Conservation (phyloP, 805 yeast genomes). For the Lipomyces japonicus region DNA sequence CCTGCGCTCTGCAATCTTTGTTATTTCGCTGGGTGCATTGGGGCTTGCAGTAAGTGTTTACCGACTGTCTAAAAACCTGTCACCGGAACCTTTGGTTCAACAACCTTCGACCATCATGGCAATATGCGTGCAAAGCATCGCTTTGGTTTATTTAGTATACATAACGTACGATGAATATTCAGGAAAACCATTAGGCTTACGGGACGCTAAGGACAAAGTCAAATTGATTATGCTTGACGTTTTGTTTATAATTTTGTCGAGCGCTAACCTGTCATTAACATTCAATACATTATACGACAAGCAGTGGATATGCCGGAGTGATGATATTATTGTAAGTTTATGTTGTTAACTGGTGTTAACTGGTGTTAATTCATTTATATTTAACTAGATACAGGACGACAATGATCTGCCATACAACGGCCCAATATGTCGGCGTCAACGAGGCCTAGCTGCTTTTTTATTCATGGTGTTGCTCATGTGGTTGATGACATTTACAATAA, state of each 20-base stretch:
- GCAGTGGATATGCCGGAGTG: slow-evolving; percentile 67
- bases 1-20: slow-evolving; percentile 57
- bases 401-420: slow-evolving; percentile 9
- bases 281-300: slow-evolving; percentile 77
- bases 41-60: slow-evolving; percentile 66
- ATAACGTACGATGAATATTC: slow-evolving; percentile 88
- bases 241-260: slow-evolving; percentile 78
- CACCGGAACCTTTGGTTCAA: slow-evolving; percentile 47
- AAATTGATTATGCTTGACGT: slow-evolving; percentile 63
- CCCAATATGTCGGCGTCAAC: slow-evolving; percentile 68
- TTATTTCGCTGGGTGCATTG: slow-evolving; percentile 63
- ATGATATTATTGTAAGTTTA: not conserved
- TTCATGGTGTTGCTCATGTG: slow-evolving; percentile 72
- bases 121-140: slow-evolving; percentile 73
- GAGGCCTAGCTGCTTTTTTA: slow-evolving; percentile 72
- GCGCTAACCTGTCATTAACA: slow-evolving; percentile 82
- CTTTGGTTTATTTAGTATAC: slow-evolving; percentile 70
- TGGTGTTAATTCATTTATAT: not conserved
- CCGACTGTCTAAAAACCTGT: slow-evolving; percentile 29
- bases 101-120: slow-evolving; percentile 94
- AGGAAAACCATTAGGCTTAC: slow-evolving; percentile 85
- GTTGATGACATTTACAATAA: slow-evolving; percentile 80
- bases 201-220: slow-evolving; percentile 81
- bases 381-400: not conserved
- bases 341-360: not conserved